Percentiles rank a stretch among this genome's conserved stretches.
phyloP scores from a whole-genome alignment of 192 early-diverging fungal genomes.

The Dimargaris verticillata region DNA sequence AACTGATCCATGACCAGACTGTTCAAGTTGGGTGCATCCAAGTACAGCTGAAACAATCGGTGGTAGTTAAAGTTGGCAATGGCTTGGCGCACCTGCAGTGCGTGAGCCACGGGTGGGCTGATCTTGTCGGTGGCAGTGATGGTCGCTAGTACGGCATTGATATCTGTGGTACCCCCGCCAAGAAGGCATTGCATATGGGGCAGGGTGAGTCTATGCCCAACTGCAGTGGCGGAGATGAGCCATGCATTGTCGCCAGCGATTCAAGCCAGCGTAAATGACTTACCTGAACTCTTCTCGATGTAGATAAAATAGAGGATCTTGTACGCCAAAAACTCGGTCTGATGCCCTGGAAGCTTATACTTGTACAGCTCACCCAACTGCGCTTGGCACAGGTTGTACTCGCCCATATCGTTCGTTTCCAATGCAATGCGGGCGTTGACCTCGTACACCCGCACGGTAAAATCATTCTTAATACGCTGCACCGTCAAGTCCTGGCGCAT shows the following conservation, averaged over 20 bases:
- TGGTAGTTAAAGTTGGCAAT: conserved; percentile 76
- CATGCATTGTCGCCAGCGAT: background rate
- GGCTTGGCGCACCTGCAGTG: conserved; percentile 65
- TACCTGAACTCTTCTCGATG: conserved; percentile 70
- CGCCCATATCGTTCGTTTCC: conserved; percentile 90
- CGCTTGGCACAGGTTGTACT: conserved; percentile 96
- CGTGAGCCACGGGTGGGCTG: conserved; percentile 52
- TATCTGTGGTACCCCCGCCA: no score
- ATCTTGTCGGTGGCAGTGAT: conserved; percentile 52
- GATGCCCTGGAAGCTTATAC: conserved; percentile 47
- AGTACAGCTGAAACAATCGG: conserved; percentile 65
- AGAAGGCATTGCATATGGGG: no score
- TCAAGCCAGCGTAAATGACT: conserved; percentile 7
- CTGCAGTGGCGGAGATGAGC: background rate
- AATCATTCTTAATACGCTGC: conserved; percentile 83
- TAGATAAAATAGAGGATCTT: conserved; percentile 80
- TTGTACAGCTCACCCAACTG: conserved; percentile 81
- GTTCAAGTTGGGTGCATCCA: conserved; percentile 66
- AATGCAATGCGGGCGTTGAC: conserved; percentile 87
- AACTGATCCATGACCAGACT: conserved; percentile 87
- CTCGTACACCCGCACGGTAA: conserved; percentile 91
- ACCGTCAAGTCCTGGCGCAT: conserved; percentile 92
- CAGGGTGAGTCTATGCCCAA: background rate
- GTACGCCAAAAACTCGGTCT: conserved; percentile 87
- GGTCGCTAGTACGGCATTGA: conserved; percentile 55